Conservation (phyloP, 441 rosid species). For the Gossypium lobatum region DNA sequence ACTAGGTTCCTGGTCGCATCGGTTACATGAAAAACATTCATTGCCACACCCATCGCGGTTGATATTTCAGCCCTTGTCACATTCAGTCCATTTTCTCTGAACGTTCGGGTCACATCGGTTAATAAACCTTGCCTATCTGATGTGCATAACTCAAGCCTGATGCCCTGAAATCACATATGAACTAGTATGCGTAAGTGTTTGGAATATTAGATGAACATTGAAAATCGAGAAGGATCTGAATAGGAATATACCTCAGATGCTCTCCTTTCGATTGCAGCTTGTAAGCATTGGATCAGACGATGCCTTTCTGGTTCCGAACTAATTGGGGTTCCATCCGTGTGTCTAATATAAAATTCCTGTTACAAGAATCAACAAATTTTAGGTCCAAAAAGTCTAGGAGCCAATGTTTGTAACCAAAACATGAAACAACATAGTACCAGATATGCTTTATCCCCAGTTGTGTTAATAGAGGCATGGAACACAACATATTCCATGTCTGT, state of each 20-base stretch:
- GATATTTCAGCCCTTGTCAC: slow-evolving; percentile 90
- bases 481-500: slow-evolving; percentile 91
- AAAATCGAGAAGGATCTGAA: neutral
- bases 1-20: slow-evolving; percentile 59
- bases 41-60: slow-evolving; percentile 43
- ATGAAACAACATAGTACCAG: slow-evolving; percentile 31
- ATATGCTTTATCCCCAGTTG: slow-evolving; percentile 39
- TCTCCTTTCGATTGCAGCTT: slow-evolving; percentile 81
- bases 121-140: slow-evolving; percentile 63
- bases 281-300: slow-evolving; percentile 68
- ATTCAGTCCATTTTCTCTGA: slow-evolving; percentile 80
- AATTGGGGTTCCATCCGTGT: slow-evolving; percentile 83
- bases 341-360: slow-evolving; percentile 80
- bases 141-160: slow-evolving; percentile 63
- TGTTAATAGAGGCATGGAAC: slow-evolving; percentile 70
- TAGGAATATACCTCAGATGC: slow-evolving; percentile 44
- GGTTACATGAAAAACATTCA: slow-evolving; percentile 65
- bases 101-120: slow-evolving; percentile 80
- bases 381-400: neutral
- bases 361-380: neutral
- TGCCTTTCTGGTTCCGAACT: slow-evolving; percentile 82
- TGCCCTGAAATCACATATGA: slow-evolving; percentile 45
- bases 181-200: neutral
- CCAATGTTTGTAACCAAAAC: neutral
- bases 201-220: neutral